Evolutionary conservation across 805 yeast species (phyloP), one percentile per base, ranked within the genome.

Genomic region (Komagataella populi): DNA sequence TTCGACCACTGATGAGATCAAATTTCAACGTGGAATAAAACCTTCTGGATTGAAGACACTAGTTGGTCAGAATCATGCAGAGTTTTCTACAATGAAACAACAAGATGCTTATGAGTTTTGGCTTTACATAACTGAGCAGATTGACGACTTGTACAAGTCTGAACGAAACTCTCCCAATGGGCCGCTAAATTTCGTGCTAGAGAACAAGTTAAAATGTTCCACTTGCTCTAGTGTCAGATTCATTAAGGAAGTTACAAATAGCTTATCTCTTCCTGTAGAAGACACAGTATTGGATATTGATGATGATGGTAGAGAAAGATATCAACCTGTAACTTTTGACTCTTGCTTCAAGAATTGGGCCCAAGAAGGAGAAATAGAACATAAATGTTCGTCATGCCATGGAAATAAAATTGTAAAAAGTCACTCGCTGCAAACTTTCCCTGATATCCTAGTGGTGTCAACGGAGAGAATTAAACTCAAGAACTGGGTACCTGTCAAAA

Each of bases 61-160:
- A 23, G 71, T 93, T 50, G 96, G 96, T 3, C 75, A 76, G 49
- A 78, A 79, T 44, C 95, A 93, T 63, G 72, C 72, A 16, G 99
- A 93, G 60, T 93, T 93, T 59, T 73, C 82, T 47, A 82, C 96
- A 0, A 86, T 83, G 74, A 79, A 81, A 57, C 99, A 93, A 63
- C 99, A 93, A 64, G 99, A 93, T 69, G 93, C 98, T 0, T 85
- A 82, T 70, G 99, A 93, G 64, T 93, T 89, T 61, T 76, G 89
- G 66, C 66, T 78, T 4, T 84, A 81, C 61, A 64, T 91, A 6
- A 60, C 82, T 24, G 84, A 83, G 52, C 74, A 78, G 55, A 64
- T 89, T 23, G 90, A 84, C 55, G 62, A 63, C 4, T 63, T 70
- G 49, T 67, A 75, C 30, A 64, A 69, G 0, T 55, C 64, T 7